A percentile compares a stretch with the other conserved stretches of the same genome.
Conservation (phyloP, 2,329 filamentous ascomycete species). For the Diplodia seriata region DNA sequence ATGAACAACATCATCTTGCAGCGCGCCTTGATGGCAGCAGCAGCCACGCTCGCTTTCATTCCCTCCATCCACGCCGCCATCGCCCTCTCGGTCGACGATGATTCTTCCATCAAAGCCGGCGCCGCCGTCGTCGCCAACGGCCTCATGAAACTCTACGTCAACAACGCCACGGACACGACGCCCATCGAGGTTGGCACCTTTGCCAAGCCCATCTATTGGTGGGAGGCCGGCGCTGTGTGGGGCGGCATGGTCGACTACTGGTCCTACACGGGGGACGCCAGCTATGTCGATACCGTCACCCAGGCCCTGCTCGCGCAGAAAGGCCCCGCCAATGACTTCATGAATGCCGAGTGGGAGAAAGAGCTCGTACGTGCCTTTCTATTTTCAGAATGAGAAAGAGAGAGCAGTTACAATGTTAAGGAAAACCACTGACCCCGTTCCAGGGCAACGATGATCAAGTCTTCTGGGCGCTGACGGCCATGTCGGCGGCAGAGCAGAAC, state of each 20-base stretch:
- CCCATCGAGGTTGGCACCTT: slow-evolving; percentile 59
- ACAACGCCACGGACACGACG: slow-evolving; percentile 17
- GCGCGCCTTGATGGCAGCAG: slow-evolving; percentile 23
- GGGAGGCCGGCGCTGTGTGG: slow-evolving; percentile 52
- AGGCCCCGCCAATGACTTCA: slow-evolving; percentile 75
- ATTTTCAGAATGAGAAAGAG: slow-evolving; percentile 24
- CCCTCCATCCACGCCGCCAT: slow-evolving; percentile 6
- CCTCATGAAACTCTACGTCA: slow-evolving; percentile 24
- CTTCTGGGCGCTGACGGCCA: slow-evolving; percentile 65
- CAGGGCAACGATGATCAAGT: slow-evolving; percentile 65
- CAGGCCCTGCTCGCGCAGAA: slow-evolving; percentile 75
- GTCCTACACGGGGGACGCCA: slow-evolving; percentile 51
- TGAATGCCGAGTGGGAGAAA: slow-evolving; percentile 50
- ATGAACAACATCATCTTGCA: neutral
- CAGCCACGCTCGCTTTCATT: neutral
- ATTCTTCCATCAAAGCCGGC: slow-evolving; percentile 22
- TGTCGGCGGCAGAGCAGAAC: slow-evolving; percentile 63
- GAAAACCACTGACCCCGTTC: slow-evolving; percentile 41
- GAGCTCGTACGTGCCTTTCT: slow-evolving; percentile 51
- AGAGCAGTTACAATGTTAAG: neutral
- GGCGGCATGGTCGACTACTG: slow-evolving; percentile 51
- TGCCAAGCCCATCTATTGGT: slow-evolving; percentile 53
- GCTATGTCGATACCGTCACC: slow-evolving; percentile 47
- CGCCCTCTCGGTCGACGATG: neutral
- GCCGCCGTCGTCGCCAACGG: slow-evolving; percentile 22